Percentiles rank a stretch among this genome's conserved stretches.
Conservation (phyloP, 176 grass and related monocot species). For the Hyparrhenia diplandra region DNA sequence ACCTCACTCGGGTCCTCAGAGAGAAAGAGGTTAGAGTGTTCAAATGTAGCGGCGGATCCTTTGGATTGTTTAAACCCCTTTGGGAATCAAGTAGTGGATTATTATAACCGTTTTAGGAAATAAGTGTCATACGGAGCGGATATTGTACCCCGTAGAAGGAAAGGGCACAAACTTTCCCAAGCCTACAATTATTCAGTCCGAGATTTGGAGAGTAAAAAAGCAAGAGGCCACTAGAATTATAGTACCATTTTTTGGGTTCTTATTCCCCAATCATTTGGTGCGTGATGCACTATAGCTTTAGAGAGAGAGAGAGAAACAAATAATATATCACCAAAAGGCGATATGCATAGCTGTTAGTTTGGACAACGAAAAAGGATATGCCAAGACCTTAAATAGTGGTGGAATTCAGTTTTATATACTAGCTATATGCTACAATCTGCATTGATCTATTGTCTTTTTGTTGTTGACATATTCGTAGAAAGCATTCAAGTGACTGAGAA, state of each 20-base stretch:
- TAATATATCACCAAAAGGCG: neutral
- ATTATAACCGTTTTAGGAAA: neutral
- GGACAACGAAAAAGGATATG: neutral
- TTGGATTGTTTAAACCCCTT: neutral
- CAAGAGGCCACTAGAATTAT: slow-evolving; percentile 13
- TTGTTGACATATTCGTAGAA: slow-evolving; percentile 11
- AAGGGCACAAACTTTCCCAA: slow-evolving; percentile 24
- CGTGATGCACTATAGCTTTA: neutral
- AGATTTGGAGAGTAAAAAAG: slow-evolving; percentile 32
- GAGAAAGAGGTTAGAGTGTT: slow-evolving; percentile 2
- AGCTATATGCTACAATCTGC: neutral
- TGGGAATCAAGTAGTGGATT: neutral
- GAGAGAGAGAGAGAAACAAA: too few relatives aligned
- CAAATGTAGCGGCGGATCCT: neutral
- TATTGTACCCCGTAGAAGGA: slow-evolving; percentile 25
- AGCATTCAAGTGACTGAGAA: slow-evolving; percentile 9
- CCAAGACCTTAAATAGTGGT: slow-evolving; percentile 14
- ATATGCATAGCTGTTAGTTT: neutral
- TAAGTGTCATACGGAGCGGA: neutral
- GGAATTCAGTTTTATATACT: neutral
- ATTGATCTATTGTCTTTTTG: neutral
- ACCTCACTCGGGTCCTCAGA: neutral
- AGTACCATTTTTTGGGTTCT: slow-evolving; percentile 5
- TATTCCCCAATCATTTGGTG: slow-evolving; percentile 35
- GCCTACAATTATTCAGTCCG: slow-evolving; percentile 14